Evolutionary conservation across 2,329 filamentous ascomycete species (phyloP).

Genomic region (Clonostachys rosea): DNA sequence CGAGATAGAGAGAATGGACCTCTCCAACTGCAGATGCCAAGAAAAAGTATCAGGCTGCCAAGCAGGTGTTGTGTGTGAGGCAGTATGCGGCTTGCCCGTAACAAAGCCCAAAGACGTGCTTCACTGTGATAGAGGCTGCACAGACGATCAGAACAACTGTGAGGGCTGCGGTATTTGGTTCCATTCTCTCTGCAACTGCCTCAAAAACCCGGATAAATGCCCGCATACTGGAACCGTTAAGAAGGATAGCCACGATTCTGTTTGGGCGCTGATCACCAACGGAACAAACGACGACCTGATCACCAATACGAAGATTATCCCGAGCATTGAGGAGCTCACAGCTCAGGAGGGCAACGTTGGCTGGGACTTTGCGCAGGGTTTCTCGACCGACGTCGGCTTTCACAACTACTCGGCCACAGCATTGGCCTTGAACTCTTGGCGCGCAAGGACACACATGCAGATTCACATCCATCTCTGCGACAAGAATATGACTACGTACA

Average conservation of each 20-base stretch:
- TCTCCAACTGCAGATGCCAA: too few relatives aligned
- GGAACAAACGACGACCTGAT: not conserved
- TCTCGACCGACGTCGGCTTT: too few relatives aligned
- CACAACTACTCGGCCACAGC: constrained; percentile 2
- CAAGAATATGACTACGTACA: constrained; percentile 1
- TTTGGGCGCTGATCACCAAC: not conserved
- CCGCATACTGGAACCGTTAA: not conserved
- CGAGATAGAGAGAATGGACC: too few relatives aligned
- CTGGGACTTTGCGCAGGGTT: not conserved
- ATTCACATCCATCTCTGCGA: constrained; percentile 9
- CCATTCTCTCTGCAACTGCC: constrained; percentile 5
- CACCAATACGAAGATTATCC: not conserved
- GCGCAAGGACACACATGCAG: constrained; percentile 5
- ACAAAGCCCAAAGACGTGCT: too few relatives aligned
- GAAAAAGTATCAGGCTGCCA: too few relatives aligned
- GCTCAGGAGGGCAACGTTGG: not conserved
- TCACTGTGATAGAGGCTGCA: constrained; percentile 12
- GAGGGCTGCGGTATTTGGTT: constrained; percentile 6
- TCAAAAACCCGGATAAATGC: constrained; percentile 2
- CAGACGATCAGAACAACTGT: constrained; percentile 2
- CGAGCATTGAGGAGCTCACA: not conserved
- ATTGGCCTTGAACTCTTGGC: constrained; percentile 6
- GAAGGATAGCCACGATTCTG: not conserved
- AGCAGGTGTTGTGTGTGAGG: too few relatives aligned
- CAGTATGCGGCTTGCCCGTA: too few relatives aligned